Base-by-base conservation (phyloP, 129 eudicot genomes). In the Artemisia argyi region DNA sequence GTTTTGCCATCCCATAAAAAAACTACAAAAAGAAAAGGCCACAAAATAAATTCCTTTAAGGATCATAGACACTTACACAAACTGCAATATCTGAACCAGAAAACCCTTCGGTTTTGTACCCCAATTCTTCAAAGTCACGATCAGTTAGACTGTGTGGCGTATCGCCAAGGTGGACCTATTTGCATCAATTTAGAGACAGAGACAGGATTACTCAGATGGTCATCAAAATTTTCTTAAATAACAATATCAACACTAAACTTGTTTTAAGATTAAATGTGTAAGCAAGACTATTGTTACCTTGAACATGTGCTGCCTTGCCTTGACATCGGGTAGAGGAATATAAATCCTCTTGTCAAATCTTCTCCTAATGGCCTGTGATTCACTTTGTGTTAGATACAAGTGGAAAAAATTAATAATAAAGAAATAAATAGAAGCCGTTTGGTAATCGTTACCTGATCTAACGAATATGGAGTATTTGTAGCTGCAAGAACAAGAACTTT, bases 401-500 rank as follows among this genome's bases (percentile, higher is more conserved):
- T 11, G 46, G 12, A 30, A 52, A 58, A 71, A 30, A 3, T 26
- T 28, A 28, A 28, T 28, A 3, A 4, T 28, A 28, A 28, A 28
- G 30, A 28, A 28, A 28, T 28, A 28, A 28, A 28, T 28, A 28
- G 3, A 71, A 52, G 15, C n/a, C 54, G 3, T 28, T 5, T 48
- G 18, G 32, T 68, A 61, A 39, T 4, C 8, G 19, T 77, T 66
- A 87, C 92, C 92, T 87, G 89, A 77, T 87, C 92, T 13, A 87
- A 66, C 30, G 92, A 84, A 80, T 87, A 87, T 3, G 92, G 92
- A 5, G 92, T 87, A 73, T 87, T 84, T 30, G 92, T 87, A n/a
- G 92, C 92, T 51, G 92, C 89, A 79, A 87, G 92, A 69, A 87
- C 86, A 28, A 87, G 92, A 70, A 87, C 92, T 78, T 87, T 84